phyloP scores from a whole-genome alignment of 495 filamentous ascomycete genomes.

The Neurospora discreta region DNA sequence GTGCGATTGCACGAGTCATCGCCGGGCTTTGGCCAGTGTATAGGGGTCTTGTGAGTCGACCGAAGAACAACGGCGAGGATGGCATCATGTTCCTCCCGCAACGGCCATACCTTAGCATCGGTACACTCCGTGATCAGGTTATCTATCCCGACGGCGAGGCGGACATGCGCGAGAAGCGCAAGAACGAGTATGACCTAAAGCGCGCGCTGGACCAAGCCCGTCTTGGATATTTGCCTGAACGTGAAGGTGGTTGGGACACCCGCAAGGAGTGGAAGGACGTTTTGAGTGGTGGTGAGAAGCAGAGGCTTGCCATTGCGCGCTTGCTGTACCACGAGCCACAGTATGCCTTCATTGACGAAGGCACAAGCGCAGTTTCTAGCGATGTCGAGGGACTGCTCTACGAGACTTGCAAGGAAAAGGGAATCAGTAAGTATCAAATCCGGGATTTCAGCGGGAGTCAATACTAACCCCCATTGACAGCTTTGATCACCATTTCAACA shows the following conservation, averaged over 20 bases:
- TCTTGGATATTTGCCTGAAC: constrained; percentile 77
- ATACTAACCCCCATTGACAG: constrained; percentile 26
- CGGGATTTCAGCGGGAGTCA: no score
- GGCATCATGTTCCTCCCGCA: constrained; percentile 99
- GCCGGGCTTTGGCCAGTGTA: constrained; percentile 96
- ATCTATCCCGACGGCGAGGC: constrained; percentile 94
- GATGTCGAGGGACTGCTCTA: constrained; percentile 95
- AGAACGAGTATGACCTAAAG: constrained; percentile 62
- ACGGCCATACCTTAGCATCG: constrained; percentile 82
- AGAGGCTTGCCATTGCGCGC: constrained; percentile 81
- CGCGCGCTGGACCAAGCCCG: constrained; percentile 69
- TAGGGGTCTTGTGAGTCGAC: constrained; percentile 75
- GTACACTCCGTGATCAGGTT: constrained; percentile 94
- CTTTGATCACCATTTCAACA: constrained; percentile 87
- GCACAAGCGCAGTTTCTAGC: constrained; percentile 81
- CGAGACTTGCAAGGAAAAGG: constrained; percentile 79
- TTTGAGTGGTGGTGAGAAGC: constrained; percentile 94
- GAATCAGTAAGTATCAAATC: constrained; percentile 49
- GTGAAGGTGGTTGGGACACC: constrained; percentile 95
- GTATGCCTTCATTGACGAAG: constrained; percentile 92
- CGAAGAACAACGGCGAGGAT: constrained; percentile 66
- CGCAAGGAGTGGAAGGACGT: constrained; percentile 99
- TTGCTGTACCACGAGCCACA: constrained; percentile 89
- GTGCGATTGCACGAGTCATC: constrained; percentile 75
- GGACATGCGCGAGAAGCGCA: constrained; percentile 78